Base-by-base conservation (phyloP, 176 grass and related monocot genomes). In the Guadua angustifolia region DNA sequence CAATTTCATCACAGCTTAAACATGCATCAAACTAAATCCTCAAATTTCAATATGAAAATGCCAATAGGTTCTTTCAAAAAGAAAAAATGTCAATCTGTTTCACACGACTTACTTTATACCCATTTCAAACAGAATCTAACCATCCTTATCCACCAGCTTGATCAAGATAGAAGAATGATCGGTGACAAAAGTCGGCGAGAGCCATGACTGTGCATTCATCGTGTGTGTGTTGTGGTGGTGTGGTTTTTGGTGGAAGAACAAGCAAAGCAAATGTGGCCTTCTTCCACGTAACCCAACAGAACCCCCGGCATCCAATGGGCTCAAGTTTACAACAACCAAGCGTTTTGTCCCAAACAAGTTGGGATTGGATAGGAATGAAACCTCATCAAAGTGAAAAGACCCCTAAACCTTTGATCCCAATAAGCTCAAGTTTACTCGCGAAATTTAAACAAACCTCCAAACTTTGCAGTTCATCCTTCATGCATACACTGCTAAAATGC, bases 31-130 rank as follows among this genome's bases (percentile, higher is more conserved):
- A 81, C 17, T 73, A 24, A 17, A 74, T 57, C 36, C 64, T 67
- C 71, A 74, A 75, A n/a, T n/a, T 33, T 4, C 32, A 81, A 44
- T 12, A 68, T 44, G n/a, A 21, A 71, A 71, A 46, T 71, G 43
- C 66, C 66, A 44, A 42, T 69, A 69, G 19, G 21, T 5, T 44
- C 19, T 44, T 22, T 21, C 39, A 42, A 21, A 42, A 19, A 52
- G 13, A 6, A 59, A 59, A 35, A 66, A 36, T 19, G 71, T 6
- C 71, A 73, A 50, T 51, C 8, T 51, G 46, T 15, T 14, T 51
- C 45, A 19, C n/a, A 21, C 18, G 21, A 40, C 21, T 45, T 18
- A 42, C 55, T 47, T 74, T 45, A 65, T 65, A 50, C 8, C 7
- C 50, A 63, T 65, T 65, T 65, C 44, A 39, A 73, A 56, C n/a